phyloP scores from a whole-genome alignment of 331 rosid genomes.

The Rosa hybrid region DNA sequence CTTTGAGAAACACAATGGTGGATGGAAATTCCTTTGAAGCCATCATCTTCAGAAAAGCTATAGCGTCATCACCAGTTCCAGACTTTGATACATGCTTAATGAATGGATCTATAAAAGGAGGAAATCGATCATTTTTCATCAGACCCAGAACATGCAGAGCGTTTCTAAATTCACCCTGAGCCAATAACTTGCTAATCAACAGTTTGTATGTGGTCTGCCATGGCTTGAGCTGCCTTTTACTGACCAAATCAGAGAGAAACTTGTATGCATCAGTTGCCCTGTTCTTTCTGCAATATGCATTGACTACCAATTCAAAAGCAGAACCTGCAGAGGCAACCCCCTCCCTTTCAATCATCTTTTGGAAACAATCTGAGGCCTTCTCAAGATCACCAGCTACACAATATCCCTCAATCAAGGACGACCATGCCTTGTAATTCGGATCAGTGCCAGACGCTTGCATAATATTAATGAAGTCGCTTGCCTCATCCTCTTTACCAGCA shows the following conservation, averaged over 20 bases:
- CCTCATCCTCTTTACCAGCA: conserved; percentile 54
- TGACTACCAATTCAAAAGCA: conserved; percentile 51
- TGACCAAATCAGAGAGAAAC: conserved; percentile 47
- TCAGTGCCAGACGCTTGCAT: conserved; percentile 45
- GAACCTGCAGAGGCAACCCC: conserved; percentile 40
- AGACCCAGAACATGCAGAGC: conserved; percentile 59
- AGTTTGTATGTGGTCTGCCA: conserved; percentile 67
- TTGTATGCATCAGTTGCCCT: conserved; percentile 54
- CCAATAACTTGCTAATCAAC: conserved; percentile 54
- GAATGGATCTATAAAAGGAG: conserved; percentile 70
- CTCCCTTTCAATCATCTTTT: conserved; percentile 59
- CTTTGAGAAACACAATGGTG: conserved; percentile 42
- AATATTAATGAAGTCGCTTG: conserved; percentile 44
- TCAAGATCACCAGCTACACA: conserved; percentile 61
- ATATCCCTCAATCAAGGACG: conserved; percentile 57
- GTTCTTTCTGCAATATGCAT: conserved; percentile 52
- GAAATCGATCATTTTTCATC: conserved; percentile 70
- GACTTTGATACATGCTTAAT: conserved; percentile 52
- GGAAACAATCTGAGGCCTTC: conserved; percentile 56
- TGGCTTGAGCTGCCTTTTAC: conserved; percentile 52
- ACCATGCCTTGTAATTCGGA: conserved; percentile 49
- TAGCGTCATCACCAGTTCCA: conserved; percentile 71
- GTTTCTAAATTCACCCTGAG: conserved; percentile 53
- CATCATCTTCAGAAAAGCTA: conserved; percentile 57
- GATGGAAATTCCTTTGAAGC: conserved; percentile 66